Conservation (phyloP, 768 basidiomycete species). For the Lactarius akahatsu region DNA sequence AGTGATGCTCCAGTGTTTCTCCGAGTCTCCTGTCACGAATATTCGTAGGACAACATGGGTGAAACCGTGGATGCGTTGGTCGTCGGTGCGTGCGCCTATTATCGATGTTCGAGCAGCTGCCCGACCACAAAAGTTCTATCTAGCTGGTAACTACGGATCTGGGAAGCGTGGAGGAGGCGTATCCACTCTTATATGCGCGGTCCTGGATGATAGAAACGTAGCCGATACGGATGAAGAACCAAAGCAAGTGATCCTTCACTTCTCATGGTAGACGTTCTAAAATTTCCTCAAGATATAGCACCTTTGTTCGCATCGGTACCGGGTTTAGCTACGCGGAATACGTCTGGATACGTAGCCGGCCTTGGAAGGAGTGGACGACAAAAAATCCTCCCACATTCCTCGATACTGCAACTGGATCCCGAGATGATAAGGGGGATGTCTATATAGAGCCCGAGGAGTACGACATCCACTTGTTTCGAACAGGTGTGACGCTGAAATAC, state of each 20-base stretch:
- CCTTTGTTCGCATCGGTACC: conserved; percentile 87
- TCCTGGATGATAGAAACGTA: conserved; percentile 67
- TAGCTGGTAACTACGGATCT: conserved; percentile 85
- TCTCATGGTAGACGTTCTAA: conserved; percentile 7
- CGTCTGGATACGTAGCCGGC: conserved; percentile 75
- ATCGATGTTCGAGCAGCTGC: conserved; percentile 6
- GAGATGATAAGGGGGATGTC: conserved; percentile 85
- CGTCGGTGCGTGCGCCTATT: conserved; percentile 56
- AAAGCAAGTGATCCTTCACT: conserved; percentile 45
- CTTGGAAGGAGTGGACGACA: conserved; percentile 80
- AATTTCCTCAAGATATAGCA: conserved; percentile 59
- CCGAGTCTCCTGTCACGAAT: neutral
- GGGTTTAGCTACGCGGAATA: conserved; percentile 87
- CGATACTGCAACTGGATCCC: conserved; percentile 54
- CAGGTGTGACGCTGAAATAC: conserved; percentile 13
- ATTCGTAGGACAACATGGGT: conserved; percentile 76
- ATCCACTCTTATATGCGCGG: conserved; percentile 86
- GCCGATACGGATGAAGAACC: conserved; percentile 59
- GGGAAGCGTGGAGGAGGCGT: conserved; percentile 86
- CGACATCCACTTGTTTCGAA: conserved; percentile 27
- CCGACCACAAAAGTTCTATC: neutral
- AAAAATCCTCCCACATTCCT: conserved; percentile 72
- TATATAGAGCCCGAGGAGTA: conserved; percentile 91
- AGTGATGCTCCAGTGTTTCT: conserved; percentile 24
- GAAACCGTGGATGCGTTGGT: conserved; percentile 93